Evolutionary conservation across 1,284 basidiomycete genomes (phyloP).

Genomic region (Ganoderma sp.): DNA sequence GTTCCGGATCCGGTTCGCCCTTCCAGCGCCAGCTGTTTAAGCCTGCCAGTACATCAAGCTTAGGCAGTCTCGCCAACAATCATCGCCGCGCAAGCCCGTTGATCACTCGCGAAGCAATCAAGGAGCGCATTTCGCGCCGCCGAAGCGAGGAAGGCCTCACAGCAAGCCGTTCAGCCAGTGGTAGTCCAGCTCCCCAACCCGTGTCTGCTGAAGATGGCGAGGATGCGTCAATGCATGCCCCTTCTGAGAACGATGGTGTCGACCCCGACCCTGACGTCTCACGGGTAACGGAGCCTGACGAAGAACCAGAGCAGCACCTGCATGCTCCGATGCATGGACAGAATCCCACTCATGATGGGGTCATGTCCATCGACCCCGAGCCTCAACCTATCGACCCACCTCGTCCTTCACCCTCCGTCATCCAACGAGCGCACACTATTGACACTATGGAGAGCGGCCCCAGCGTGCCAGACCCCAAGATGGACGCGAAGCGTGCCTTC

Average conservation of each 20-base stretch:
- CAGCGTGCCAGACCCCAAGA: slow-evolving; percentile 9
- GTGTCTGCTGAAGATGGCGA: neutral
- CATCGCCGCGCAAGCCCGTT: slow-evolving; percentile 38
- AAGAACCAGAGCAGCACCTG: slow-evolving; percentile 10
- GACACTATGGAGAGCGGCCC: slow-evolving; percentile 15
- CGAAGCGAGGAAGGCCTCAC: slow-evolving; percentile 51
- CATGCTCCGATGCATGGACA: slow-evolving; percentile 35
- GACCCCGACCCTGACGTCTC: slow-evolving; percentile 15
- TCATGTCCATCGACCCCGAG: slow-evolving; percentile 43
- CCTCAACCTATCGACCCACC: slow-evolving; percentile 44
- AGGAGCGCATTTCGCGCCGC: slow-evolving; percentile 52
- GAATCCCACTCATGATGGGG: slow-evolving; percentile 44
- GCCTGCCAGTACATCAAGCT: slow-evolving; percentile 29
- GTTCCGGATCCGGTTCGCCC: slow-evolving; percentile 25
- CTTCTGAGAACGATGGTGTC: neutral
- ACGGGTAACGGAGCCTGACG: slow-evolving; percentile 16
- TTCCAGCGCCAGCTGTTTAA: slow-evolving; percentile 29
- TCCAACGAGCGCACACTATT: slow-evolving; percentile 37
- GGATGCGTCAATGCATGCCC: neutral
- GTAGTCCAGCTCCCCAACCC: slow-evolving; percentile 14
- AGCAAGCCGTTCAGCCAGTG: slow-evolving; percentile 9
- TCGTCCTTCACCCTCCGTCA: slow-evolving; percentile 33
- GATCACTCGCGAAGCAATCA: slow-evolving; percentile 60
- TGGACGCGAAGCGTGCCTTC: slow-evolving; percentile 32
- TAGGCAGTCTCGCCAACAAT: slow-evolving; percentile 33